Evolutionary conservation across 805 yeast genomes (phyloP).

Genomic region (Teunomyces aglyptinius): DNA sequence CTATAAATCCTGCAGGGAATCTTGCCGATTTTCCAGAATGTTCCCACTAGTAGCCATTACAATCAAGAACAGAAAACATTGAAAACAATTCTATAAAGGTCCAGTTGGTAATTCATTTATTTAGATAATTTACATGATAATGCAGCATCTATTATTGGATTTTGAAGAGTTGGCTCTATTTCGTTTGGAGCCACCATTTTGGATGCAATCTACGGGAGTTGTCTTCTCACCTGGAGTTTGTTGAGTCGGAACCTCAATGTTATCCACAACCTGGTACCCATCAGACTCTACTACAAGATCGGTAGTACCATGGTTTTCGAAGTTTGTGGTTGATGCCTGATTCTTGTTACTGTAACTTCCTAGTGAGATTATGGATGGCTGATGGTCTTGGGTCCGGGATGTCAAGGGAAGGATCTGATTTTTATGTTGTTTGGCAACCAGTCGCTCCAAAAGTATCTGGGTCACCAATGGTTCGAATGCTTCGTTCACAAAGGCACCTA

Average conservation of each 20-base stretch:
- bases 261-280: not conserved
- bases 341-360: not conserved
- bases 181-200: not conserved
- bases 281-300: not conserved
- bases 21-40: not conserved
- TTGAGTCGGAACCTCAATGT: not conserved
- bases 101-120: not conserved
- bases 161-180: not conserved
- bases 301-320: too few relatives aligned
- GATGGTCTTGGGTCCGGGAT: not conserved
- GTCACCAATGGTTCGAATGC: constrained; percentile 29
- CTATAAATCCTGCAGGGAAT: not conserved
- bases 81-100: not conserved
- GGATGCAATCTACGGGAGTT: not conserved
- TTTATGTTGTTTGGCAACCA: not conserved
- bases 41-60: not conserved
- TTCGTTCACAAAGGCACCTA: constrained; percentile 19
- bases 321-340: not conserved
- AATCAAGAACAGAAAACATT: not conserved
- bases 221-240: too few relatives aligned
- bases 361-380: not conserved
- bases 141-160: not conserved
- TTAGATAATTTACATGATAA: not conserved
- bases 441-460: constrained; percentile 1
- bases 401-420: not conserved